phyloP scores from a whole-genome alignment of 2,329 filamentous ascomycete species.

The Neofusicoccum kwambonambiense region DNA sequence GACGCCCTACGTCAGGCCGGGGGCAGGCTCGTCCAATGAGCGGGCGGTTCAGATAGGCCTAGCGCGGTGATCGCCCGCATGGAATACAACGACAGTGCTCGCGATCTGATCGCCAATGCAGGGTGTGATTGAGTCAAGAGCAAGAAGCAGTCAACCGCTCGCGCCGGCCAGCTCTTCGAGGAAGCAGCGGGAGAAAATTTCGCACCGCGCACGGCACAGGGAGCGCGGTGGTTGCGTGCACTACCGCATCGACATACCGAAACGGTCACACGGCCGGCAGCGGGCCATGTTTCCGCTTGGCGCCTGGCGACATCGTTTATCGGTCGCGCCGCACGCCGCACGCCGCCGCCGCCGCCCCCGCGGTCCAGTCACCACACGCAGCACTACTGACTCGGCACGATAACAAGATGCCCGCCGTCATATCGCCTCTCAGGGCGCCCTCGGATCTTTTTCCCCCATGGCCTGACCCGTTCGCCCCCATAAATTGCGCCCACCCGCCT shows the following conservation, averaged over 20 bases:
- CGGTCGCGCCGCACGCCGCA: constrained; percentile 3
- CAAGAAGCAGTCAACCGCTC: neutral
- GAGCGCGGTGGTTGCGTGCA: neutral
- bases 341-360: constrained; percentile 9
- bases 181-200: neutral
- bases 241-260: constrained; percentile 4
- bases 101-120: constrained; percentile 12
- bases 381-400: constrained; percentile 12
- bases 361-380: constrained; percentile 6
- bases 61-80: constrained; percentile 1
- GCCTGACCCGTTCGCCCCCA: neutral
- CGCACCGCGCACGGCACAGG: neutral
- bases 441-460: constrained; percentile 7
- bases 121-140: neutral
- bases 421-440: neutral
- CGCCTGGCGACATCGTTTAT: neutral
- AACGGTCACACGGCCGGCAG: neutral
- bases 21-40: neutral
- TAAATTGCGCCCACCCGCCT: neutral
- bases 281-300: neutral
- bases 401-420: constrained; percentile 12
- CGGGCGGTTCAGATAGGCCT: neutral
- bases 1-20: neutral
- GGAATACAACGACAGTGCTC: constrained; percentile 3
- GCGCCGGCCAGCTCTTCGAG: neutral